A percentile compares a stretch with the other conserved stretches of the same genome.
These are phyloP conservation scores for Suhomyces ambrosiae DNA, from an alignment of 1,139 yeast species.

Conservation along the genomic window DNA sequence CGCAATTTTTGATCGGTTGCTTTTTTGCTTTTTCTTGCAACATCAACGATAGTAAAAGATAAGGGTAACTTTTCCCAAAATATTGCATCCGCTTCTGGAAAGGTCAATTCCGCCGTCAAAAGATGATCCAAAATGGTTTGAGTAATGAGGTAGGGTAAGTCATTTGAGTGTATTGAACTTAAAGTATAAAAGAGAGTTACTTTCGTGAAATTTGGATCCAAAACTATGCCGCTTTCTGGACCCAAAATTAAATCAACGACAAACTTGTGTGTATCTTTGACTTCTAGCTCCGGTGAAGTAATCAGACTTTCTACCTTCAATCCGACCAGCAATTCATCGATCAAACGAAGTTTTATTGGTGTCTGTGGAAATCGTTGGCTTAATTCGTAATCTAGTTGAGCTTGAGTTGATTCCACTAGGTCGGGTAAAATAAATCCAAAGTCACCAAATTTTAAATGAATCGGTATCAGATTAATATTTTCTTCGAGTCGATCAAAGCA, in stretches of 20 bases:
- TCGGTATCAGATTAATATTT: constrained; percentile 23
- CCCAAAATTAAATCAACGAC: constrained; percentile 31
- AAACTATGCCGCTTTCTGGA: constrained; percentile 35
- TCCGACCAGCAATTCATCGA: constrained; percentile 19
- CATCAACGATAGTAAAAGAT: neutral
- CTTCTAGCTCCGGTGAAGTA: too few relatives aligned
- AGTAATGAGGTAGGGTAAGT: constrained; percentile 61
- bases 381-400: constrained; percentile 38
- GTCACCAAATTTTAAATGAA: constrained; percentile 38
- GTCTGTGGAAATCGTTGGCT: constrained; percentile 11
- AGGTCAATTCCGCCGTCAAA: constrained; percentile 45
- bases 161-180: constrained; percentile 53
- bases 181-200: constrained; percentile 47
- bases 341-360: constrained; percentile 19
- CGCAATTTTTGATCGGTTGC: neutral
- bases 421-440: constrained; percentile 51
- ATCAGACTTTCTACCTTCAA: neutral
- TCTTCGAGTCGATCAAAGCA: neutral
- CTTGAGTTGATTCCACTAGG: constrained; percentile 42
- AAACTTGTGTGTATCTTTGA: too few relatives aligned
- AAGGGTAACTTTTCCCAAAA: neutral
- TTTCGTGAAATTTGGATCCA: constrained; percentile 42
- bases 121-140: constrained; percentile 59
- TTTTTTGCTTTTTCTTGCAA: neutral
- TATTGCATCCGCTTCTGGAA: neutral